phyloP scores from a whole-genome alignment of 2,329 filamentous ascomycete species.

The Dissoconium aciculare region DNA sequence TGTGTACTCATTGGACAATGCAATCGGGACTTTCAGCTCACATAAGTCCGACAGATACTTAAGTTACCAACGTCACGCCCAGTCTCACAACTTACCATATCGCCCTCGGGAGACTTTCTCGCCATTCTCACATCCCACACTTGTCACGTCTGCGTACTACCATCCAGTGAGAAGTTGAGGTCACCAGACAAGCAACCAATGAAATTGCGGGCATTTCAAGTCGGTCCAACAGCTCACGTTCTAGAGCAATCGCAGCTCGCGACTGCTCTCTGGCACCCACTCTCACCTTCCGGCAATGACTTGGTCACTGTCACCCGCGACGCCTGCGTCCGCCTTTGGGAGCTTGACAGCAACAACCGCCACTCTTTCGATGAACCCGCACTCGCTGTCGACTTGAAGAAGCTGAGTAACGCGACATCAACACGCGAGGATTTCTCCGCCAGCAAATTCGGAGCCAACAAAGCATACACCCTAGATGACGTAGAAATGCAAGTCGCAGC shows the following conservation, averaged over 20 bases:
- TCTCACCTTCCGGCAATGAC: conserved; percentile 66
- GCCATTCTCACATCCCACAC: conserved; percentile 79
- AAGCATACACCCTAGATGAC: conserved; percentile 73
- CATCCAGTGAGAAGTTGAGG: conserved; percentile 62
- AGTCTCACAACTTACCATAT: conserved; percentile 73
- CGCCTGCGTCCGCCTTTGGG: conserved; percentile 80
- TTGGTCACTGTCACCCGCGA: conserved; percentile 81
- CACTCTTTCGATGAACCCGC: conserved; percentile 77
- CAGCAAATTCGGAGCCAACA: conserved; percentile 56
- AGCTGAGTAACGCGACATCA: conserved; percentile 69
- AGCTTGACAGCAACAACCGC: conserved; percentile 66
- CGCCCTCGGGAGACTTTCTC: conserved; percentile 65
- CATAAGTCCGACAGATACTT: conserved; percentile 43
- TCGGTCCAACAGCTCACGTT: conserved; percentile 87
- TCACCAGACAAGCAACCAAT: conserved; percentile 52
- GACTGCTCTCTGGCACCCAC: conserved; percentile 80
- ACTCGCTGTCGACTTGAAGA: conserved; percentile 74
- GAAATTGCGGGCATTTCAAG: conserved; percentile 71
- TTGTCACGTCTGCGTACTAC: conserved; percentile 73
- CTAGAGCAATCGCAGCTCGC: conserved; percentile 68
- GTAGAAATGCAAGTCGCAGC: conserved; percentile 91
- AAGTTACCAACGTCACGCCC: conserved; percentile 64
- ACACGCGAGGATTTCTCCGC: conserved; percentile 72
- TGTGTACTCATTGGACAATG: background rate
- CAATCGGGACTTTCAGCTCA: background rate